Percentiles rank a stretch among this genome's conserved stretches.
These are phyloP conservation scores for Suillus hirtellus DNA, from an alignment of 768 basidiomycete species.

Conservation along the genomic window DNA sequence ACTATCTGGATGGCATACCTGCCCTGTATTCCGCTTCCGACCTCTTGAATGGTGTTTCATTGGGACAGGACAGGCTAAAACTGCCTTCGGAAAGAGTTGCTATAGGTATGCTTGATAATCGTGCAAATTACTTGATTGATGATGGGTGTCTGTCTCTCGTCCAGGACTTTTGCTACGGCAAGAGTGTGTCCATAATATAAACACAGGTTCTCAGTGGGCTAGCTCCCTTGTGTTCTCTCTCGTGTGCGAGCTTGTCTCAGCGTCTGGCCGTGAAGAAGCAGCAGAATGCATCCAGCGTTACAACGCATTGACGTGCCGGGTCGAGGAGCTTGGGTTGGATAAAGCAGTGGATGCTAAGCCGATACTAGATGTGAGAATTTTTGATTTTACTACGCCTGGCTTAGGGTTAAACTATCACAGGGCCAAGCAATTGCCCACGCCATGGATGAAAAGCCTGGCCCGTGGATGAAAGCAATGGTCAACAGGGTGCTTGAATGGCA, in stretches of 20 bases:
- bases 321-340: conserved; percentile 64
- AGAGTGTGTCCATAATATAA: conserved; percentile 60
- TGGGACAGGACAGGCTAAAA: conserved; percentile 36
- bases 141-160: background rate
- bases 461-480: conserved; percentile 66
- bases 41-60: conserved; percentile 36
- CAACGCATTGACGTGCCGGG: conserved; percentile 57
- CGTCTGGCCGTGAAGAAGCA: conserved; percentile 43
- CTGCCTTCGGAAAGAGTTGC: conserved; percentile 51
- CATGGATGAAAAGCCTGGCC: conserved; percentile 62
- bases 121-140: background rate
- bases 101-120: conserved; percentile 47
- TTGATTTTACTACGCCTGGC: background rate
- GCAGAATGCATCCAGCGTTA: conserved; percentile 57
- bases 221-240: conserved; percentile 74
- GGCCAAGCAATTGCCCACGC: conserved; percentile 64
- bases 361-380: conserved; percentile 69
- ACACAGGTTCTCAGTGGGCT: conserved; percentile 67
- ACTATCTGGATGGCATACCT: conserved; percentile 77
- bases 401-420: conserved; percentile 40
- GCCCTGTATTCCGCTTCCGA: conserved; percentile 58
- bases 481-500: conserved; percentile 83
- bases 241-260: conserved; percentile 59
- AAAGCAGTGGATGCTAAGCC: conserved; percentile 66
- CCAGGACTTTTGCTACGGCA: conserved; percentile 71